Evolutionary conservation across 331 rosid genomes (phyloP), one percentile per base, ranked within the genome.

Genomic region (Dryas integrifolia): DNA sequence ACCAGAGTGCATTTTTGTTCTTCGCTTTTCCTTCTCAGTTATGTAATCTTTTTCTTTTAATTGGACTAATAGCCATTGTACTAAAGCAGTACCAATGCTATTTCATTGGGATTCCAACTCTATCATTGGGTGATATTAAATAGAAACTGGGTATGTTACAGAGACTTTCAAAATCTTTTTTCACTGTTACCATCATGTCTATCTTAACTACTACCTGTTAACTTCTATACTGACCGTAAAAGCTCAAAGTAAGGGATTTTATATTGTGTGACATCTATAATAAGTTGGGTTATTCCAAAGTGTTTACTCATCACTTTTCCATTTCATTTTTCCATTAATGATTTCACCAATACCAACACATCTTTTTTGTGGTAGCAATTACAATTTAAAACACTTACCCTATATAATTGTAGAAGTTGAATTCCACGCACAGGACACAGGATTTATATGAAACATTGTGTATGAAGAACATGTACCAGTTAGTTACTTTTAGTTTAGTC

Each of bases 401-500:
- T 5, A 13, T 49, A 3, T 35, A 8, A 35, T 12, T 26, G 16
- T 35, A 38, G 21, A 35, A 59, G 45, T 38, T 6, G 65, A 38
- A 2, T 59, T 58, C 65, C 9, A 2, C 0, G 12, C 4, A 18
- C 13, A 30, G 35, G 35, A 30, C 35, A 30, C 35, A 30, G 35
- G 35, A 30, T 2, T 16, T 3, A 21, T 35, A 14, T 35, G 65
- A 59, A 30, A 5, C 45, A 2, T 30, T 59, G 10, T 59, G 44
- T 35, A 65, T 24, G 1, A 61, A 61, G 56, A 24, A 45, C n/a
- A 46, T 65, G 56, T 45, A 65, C 53, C 11, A 64, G 69, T 46
- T 61, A 4, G 43, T 24, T 12, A 9, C 0, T 59, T 15, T 5
- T 14, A 6, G 30, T 1, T 21, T 57, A 1, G 44, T 44, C 38